phyloP scores from a whole-genome alignment of 805 yeast species.

The Lipomyces sp. region DNA sequence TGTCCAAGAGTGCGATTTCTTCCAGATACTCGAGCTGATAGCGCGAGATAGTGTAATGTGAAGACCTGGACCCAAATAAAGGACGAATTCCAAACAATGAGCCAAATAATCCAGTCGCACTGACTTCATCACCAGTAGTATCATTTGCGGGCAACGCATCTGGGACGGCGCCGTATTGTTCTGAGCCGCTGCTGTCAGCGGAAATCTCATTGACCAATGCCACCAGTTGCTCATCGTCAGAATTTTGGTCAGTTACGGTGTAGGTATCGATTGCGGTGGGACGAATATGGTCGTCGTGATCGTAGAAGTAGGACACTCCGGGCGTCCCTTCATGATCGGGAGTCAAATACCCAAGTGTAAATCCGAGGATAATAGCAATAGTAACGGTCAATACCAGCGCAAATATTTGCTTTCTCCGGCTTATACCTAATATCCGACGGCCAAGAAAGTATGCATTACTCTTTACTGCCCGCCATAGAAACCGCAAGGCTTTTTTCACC shows the following conservation, averaged over 20 bases:
- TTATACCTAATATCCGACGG: constrained; percentile 26
- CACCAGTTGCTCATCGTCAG: constrained; percentile 10
- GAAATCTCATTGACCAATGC: constrained; percentile 1
- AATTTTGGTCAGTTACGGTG: constrained; percentile 12
- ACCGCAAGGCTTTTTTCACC: constrained; percentile 2
- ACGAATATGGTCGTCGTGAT: constrained; percentile 6
- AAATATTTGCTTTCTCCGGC: constrained; percentile 28
- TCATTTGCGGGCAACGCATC: constrained; percentile 15
- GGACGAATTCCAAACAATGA: constrained; percentile 26
- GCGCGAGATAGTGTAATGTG: constrained; percentile 24
- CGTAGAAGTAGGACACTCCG: constrained; percentile 29
- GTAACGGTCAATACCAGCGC: constrained; percentile 22
- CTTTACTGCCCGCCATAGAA: constrained; percentile 7
- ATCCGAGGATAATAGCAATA: constrained; percentile 30
- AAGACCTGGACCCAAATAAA: constrained; percentile 21
- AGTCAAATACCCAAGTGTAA: constrained; percentile 33
- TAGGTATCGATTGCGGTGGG: neutral
- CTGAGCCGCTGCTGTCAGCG: constrained; percentile 13
- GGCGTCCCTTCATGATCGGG: constrained; percentile 35
- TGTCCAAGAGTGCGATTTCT: constrained; percentile 32
- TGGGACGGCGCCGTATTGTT: constrained; percentile 12
- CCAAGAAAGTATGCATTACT: constrained; percentile 7
- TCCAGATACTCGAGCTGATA: constrained; percentile 27
- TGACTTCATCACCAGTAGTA: constrained; percentile 4
- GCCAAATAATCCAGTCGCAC: constrained; percentile 28